Evolutionary conservation across 139 green algal genomes (phyloP), one percentile per base, ranked within the genome.

Genomic region (Chlamydomonas sphaeroides): DNA sequence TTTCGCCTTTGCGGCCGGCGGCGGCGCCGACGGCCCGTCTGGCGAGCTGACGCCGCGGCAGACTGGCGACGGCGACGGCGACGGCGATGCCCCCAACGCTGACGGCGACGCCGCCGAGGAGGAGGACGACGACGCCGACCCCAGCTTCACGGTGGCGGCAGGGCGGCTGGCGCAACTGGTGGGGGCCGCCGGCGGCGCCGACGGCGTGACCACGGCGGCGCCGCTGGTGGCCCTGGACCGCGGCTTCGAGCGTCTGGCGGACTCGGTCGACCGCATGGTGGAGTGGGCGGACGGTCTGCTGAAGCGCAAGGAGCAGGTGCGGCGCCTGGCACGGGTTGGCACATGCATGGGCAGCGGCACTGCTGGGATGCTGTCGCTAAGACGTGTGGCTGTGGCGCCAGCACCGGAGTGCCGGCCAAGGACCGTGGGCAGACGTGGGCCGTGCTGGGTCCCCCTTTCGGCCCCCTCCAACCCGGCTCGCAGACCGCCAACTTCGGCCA

Each of bases 231-330:
- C 76, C 32, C 32, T 83, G 76, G 76, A 83, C 32, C n/a, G 42
- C 61, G 36, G 30, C 45, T 72, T 53, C 45, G 76, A 83, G 23
- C 62, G 62, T 33, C 42, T 83, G 62, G 63, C 65, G 45, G 76
- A 83, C 33, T 74, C 76, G 42, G 62, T 45, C 33, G 76, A 83
- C 63, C 62, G 62, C 45, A 32, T 83, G 61, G 48, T 68, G 17
- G 62, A 83, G 63, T 83, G 76, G 76, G 66, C 76, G 25, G 76
- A 83, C 30, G 63, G 76, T n/a, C 62, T 83, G 45, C 48, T 83
- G 63, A 15, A 20, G 62, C 39, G 62, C 32, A 83, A 83, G 62
- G 63, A 83, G 76, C 62, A 83, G 62, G 76, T 74, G 62, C 20
- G 71, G 33, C 18, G 63, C 3, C 21, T 42, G 53, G 38, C 2